Percentiles rank a stretch among this genome's conserved stretches.
Evolutionary conservation across 495 filamentous ascomycete genomes (phyloP).

Genomic region (Trichocladium antarcticum): DNA sequence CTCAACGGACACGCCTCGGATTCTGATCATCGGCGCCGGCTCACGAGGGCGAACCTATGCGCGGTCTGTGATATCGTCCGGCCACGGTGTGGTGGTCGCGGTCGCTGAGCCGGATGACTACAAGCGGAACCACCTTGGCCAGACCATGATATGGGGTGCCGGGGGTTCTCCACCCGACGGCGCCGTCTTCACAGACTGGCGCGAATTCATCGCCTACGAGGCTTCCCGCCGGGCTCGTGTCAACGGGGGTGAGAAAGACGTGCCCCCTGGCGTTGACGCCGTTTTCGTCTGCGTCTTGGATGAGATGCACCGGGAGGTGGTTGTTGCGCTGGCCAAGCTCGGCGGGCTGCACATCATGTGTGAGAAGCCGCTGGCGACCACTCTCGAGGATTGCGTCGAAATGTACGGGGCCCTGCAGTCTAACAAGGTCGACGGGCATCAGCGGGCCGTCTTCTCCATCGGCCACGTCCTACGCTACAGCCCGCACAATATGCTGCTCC

Average conservation of each 20-base stretch:
- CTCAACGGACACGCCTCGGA: conserved; percentile 39
- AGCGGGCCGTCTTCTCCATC: conserved; percentile 62
- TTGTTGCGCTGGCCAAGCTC: conserved; percentile 55
- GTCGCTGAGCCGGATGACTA: conserved; percentile 73
- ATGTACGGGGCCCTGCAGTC: conserved; percentile 49
- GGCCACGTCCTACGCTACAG: conserved; percentile 75
- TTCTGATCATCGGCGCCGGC: conserved; percentile 82
- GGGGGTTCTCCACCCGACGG: conserved; percentile 28
- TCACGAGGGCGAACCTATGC: conserved; percentile 73
- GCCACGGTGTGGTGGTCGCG: conserved; percentile 54
- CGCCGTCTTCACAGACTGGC: conserved; percentile 64
- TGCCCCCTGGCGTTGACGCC: conserved; percentile 56
- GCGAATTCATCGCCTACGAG: conserved; percentile 59
- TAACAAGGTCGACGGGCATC: conserved; percentile 14
- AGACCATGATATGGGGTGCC: conserved; percentile 55
- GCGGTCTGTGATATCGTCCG: conserved; percentile 47
- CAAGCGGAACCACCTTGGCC: conserved; percentile 59
- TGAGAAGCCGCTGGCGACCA: conserved; percentile 86
- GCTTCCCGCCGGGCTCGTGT: conserved; percentile 38
- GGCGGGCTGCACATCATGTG: conserved; percentile 70
- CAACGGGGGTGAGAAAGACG: conserved; percentile 27
- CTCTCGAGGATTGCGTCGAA: conserved; percentile 58
- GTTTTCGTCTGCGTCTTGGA: conserved; percentile 83
- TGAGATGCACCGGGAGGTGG: conserved; percentile 73
- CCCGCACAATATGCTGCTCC: conserved; percentile 78